Base-by-base conservation (phyloP, 2,329 filamentous ascomycete genomes). In the Aspergillus hortae region DNA sequence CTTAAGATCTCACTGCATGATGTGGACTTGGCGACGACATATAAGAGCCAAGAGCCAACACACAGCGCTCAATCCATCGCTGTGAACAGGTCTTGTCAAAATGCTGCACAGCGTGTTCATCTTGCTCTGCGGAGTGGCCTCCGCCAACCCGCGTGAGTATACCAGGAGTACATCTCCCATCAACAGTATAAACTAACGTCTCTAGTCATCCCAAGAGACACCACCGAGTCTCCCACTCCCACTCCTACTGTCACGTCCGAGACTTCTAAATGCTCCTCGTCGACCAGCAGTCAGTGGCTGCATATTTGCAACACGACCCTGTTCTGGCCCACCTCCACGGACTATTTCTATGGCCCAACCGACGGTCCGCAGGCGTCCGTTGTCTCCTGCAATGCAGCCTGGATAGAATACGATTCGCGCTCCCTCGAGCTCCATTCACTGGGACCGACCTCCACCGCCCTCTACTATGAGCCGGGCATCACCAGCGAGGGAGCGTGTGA, bases 261-360 rank as follows among this genome's bases (percentile, higher is more conserved):
- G 11, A 17, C 11, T n/a, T 19, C 15, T 12, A 42, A 12, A 6
- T 35, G 27, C n/a, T 17, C 30, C 15, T 46, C 44, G 3, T 41
- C 46, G 14, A 60, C 58, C 35, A 60, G 56, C 49, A 53, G 49
- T 7, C 65, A 84, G 44, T 61, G 59, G 59, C 51, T 61, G n/a
- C 56, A 51, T 32, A 57, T 51, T 1, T 51, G 42, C 25, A 49
- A 59, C 35, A 61, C 59, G 0, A 48, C 58, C 10, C 51, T 63
- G 3, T 63, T 63, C 45, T 63, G 61, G 61, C 61, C 61, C 3
- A 63, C 59, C 1, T 60, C 59, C 2, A 63, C 61, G 6, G 33
- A 63, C 35, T 63, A 63, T 46, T 61, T 55, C 25, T 61, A 63
- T 19, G 61, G 61, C 0, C 61, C 61, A 9, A 63, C 61, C 9